These are phyloP conservation scores for Clarireedia monteithiana DNA, from an alignment of 2,329 filamentous ascomycete genomes.

Conservation along the genomic window DNA sequence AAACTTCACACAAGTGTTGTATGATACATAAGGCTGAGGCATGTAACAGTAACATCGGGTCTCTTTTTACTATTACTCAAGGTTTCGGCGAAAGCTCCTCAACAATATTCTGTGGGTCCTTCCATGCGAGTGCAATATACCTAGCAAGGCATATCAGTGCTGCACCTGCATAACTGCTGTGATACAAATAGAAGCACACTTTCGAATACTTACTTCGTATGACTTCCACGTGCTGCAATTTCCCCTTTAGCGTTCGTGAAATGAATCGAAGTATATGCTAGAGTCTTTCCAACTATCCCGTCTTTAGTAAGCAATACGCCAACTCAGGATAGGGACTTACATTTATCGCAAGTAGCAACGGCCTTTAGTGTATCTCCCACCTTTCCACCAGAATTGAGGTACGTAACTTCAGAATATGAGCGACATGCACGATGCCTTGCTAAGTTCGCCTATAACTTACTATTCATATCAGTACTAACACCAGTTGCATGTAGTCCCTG, in stretches of 20 bases:
- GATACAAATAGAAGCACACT: neutral
- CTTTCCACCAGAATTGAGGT: slow-evolving; percentile 50
- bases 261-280: slow-evolving; percentile 53
- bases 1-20: neutral
- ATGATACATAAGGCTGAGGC: neutral
- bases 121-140: slow-evolving; percentile 30
- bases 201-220: slow-evolving; percentile 47
- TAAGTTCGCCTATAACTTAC: slow-evolving; percentile 29
- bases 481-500: slow-evolving; percentile 55
- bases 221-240: slow-evolving; percentile 53
- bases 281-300: slow-evolving; percentile 49
- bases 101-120: slow-evolving; percentile 29
- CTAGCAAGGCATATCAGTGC: slow-evolving; percentile 15
- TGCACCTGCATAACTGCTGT: neutral
- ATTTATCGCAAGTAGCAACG: slow-evolving; percentile 54
- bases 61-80: neutral
- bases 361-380: slow-evolving; percentile 49
- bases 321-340: slow-evolving; percentile 29
- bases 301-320: neutral
- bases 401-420: slow-evolving; percentile 43
- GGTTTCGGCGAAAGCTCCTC: slow-evolving; percentile 25
- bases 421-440: neutral
- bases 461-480: slow-evolving; percentile 58
- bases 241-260: slow-evolving; percentile 53
- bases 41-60: neutral